phyloP scores from a whole-genome alignment of 1,284 basidiomycete genomes.

The Naganishia liquefaciens region DNA sequence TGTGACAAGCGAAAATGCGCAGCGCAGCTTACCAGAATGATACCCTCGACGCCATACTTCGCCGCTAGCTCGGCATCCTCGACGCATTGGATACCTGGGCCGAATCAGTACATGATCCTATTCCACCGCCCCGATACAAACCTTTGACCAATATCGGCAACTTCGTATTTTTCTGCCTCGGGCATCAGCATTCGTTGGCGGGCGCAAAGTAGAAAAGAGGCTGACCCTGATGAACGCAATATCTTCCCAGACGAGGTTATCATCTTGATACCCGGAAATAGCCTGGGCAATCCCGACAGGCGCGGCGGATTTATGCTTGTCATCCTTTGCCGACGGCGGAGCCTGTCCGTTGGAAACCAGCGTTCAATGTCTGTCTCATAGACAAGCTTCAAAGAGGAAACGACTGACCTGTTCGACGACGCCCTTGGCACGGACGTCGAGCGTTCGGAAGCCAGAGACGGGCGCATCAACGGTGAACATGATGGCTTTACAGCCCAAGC shows the following conservation, averaged over 20 bases:
- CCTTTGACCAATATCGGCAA: slow-evolving; percentile 84
- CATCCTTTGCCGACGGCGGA: slow-evolving; percentile 45
- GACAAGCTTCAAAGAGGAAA: too few relatives aligned
- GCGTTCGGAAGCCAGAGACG: slow-evolving; percentile 81
- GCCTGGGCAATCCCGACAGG: slow-evolving; percentile 55
- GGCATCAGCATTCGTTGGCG: slow-evolving; percentile 49
- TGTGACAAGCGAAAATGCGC: not conserved
- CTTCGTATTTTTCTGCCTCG: slow-evolving; percentile 66
- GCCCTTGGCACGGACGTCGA: slow-evolving; percentile 61
- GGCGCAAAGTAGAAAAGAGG: slow-evolving; percentile 37
- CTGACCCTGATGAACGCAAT: slow-evolving; percentile 51
- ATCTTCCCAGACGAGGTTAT: slow-evolving; percentile 55
- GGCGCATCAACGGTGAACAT: slow-evolving; percentile 91
- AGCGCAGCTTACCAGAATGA: slow-evolving; percentile 51
- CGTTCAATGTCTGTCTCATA: too few relatives aligned
- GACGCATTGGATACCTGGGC: slow-evolving; percentile 57
- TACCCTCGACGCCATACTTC: slow-evolving; percentile 58
- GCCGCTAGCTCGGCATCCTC: slow-evolving; percentile 59
- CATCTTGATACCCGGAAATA: slow-evolving; percentile 58
- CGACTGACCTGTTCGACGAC: slow-evolving; percentile 35
- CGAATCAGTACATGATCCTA: slow-evolving; percentile 54
- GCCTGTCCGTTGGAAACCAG: slow-evolving; percentile 63
- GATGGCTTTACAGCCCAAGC: slow-evolving; percentile 63
- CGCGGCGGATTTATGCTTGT: slow-evolving; percentile 48
- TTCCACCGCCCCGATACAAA: slow-evolving; percentile 50